These are phyloP conservation scores for Penicillium sp. DNA, from an alignment of 2,329 filamentous ascomycete species.

Conservation along the genomic window DNA sequence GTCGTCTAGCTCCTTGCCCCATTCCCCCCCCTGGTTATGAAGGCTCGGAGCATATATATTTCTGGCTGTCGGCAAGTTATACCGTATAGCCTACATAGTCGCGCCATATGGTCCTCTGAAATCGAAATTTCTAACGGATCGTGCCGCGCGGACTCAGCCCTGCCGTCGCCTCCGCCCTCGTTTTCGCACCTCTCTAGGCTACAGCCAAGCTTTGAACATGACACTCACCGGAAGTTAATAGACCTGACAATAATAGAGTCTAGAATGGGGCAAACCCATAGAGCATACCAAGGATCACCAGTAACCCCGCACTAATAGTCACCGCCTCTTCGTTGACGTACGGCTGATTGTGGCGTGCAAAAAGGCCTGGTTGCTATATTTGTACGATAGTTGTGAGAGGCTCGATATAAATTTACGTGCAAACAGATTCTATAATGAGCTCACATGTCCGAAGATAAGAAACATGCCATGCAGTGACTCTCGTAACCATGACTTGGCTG, in stretches of 20 bases:
- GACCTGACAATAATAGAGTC: conserved; percentile 13
- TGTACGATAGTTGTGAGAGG: conserved; percentile 1
- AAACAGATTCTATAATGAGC: background rate
- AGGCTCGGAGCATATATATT: too few relatives aligned
- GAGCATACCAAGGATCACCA: background rate
- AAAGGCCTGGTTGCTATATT: background rate
- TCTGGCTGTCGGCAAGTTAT: too few relatives aligned
- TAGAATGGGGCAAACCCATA: background rate
- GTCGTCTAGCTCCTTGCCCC: conserved; percentile 8
- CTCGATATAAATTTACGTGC: background rate
- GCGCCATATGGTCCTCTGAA: background rate
- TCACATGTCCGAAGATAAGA: background rate
- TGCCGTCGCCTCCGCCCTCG: background rate
- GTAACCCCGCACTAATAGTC: background rate
- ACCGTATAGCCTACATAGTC: background rate
- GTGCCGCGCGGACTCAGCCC: background rate
- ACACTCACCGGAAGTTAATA: background rate
- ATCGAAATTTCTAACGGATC: background rate
- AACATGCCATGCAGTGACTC: background rate
- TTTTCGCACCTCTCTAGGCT: conserved; percentile 7
- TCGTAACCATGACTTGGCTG: background rate
- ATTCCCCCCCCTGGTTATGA: too few relatives aligned
- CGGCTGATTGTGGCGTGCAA: background rate
- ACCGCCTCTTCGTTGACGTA: background rate
- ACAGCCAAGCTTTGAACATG: conserved; percentile 11